Evolutionary conservation across 257 asterid species (phyloP).

Genomic region (Ocimum tenuiflorum): DNA sequence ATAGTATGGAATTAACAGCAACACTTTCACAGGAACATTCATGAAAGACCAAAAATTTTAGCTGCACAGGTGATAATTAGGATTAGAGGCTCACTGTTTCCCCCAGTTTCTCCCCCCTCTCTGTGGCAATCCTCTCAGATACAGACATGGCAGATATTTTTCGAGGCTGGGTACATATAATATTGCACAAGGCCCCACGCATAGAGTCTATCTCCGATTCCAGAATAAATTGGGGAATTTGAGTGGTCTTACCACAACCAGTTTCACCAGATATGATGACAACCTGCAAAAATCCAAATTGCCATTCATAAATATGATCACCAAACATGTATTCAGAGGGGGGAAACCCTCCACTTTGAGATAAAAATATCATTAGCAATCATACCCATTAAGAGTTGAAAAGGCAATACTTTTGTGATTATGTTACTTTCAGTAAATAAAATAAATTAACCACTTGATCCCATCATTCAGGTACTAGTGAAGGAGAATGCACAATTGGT

Average conservation of each 20-base stretch:
- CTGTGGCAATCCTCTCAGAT: slow-evolving; percentile 87
- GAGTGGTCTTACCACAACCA: slow-evolving; percentile 99
- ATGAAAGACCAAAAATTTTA: neutral
- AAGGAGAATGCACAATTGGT: neutral
- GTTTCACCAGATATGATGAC: slow-evolving; percentile 96
- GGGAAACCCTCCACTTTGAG: neutral
- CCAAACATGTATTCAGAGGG: neutral
- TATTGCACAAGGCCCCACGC: slow-evolving; percentile 72
- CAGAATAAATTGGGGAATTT: slow-evolving; percentile 84
- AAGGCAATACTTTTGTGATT: neutral
- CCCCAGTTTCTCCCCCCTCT: slow-evolving; percentile 92
- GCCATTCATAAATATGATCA: slow-evolving; percentile 14
- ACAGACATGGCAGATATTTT: slow-evolving; percentile 90
- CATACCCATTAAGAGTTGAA: neutral
- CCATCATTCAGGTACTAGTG: neutral
- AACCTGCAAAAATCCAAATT: slow-evolving; percentile 45
- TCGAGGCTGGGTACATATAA: slow-evolving; percentile 91
- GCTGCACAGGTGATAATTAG: slow-evolving; percentile 2
- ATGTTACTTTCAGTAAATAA: neutral
- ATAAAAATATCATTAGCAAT: neutral
- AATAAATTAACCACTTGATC: slow-evolving; percentile 8
- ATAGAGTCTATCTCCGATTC: slow-evolving; percentile 66
- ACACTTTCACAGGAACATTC: neutral
- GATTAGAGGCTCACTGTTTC: slow-evolving; percentile 60
- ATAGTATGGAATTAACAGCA: neutral